Evolutionary conservation across 2,329 filamentous ascomycete genomes (phyloP).

Genomic region (Talaromyces atroroseus): DNA sequence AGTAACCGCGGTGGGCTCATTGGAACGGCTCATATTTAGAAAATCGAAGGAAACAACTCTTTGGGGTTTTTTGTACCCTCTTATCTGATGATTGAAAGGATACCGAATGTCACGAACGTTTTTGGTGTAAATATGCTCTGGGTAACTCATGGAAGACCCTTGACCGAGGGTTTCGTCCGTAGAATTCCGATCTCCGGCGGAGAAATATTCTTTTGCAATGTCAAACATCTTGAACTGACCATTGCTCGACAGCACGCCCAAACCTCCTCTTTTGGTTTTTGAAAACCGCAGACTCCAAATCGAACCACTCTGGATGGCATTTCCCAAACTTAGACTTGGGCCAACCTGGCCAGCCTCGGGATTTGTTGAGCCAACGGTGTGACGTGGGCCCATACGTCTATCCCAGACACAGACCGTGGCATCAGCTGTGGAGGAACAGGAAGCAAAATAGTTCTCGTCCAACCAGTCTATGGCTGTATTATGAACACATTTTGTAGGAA

Average conservation of each 20-base stretch:
- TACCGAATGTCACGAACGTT: slow-evolving; percentile 39
- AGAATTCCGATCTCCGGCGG: slow-evolving; percentile 34
- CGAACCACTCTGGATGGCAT: slow-evolving; percentile 48
- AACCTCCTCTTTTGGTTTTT: slow-evolving; percentile 51
- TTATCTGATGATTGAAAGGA: slow-evolving; percentile 43
- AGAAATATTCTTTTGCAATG: slow-evolving; percentile 46
- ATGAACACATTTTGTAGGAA: slow-evolving; percentile 56
- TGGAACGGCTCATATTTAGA: slow-evolving; percentile 43
- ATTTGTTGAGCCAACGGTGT: slow-evolving; percentile 31
- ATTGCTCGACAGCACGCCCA: slow-evolving; percentile 55
- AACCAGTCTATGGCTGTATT: slow-evolving; percentile 59
- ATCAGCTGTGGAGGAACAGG: slow-evolving; percentile 50
- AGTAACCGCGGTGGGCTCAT: slow-evolving; percentile 49
- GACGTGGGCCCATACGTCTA: slow-evolving; percentile 44
- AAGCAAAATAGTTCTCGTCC: slow-evolving; percentile 62
- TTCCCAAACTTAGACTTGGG: slow-evolving; percentile 54
- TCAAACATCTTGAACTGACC: slow-evolving; percentile 56
- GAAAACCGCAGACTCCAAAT: slow-evolving; percentile 61
- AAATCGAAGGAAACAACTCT: slow-evolving; percentile 59
- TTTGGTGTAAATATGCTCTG: slow-evolving; percentile 43
- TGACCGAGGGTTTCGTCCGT: slow-evolving; percentile 37
- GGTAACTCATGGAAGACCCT: slow-evolving; percentile 35
- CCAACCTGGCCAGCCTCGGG: slow-evolving; percentile 35
- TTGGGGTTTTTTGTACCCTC: slow-evolving; percentile 41
- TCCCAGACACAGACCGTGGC: slow-evolving; percentile 60